Conservation (phyloP, 169 alveolate species). For the Eimeria necatrix region DNA sequence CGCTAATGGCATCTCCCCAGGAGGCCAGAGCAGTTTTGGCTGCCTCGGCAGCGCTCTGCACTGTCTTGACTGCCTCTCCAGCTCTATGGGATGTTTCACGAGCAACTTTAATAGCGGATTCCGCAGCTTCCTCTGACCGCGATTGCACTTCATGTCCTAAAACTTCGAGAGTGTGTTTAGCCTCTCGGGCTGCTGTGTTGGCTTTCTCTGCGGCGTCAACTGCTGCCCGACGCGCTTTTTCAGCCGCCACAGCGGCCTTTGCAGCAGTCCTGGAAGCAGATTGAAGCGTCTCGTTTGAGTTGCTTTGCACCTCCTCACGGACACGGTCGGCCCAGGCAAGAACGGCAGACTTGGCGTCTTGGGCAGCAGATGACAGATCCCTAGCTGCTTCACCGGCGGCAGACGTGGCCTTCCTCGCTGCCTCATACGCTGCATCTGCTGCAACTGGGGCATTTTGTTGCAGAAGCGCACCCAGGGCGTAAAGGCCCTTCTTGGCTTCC, state of each 20-base stretch:
- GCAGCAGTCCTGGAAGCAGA: neutral
- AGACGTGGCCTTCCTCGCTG: constrained; percentile 11
- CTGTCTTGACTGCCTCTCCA: neutral
- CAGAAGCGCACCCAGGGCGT: constrained; percentile 40
- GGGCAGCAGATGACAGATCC: neutral
- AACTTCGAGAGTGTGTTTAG: neutral
- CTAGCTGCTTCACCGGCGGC: constrained; percentile 39
- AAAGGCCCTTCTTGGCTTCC: constrained; percentile 7
- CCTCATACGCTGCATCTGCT: constrained; percentile 15
- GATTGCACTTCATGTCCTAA: neutral
- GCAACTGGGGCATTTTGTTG: constrained; percentile 11
- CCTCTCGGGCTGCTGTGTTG: constrained; percentile 16
- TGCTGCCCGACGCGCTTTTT: neutral
- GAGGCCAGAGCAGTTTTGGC: neutral
- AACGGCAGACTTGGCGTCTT: constrained; percentile 12
- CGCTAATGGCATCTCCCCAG: neutral
- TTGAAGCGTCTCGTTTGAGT: neutral
- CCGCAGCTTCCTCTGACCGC: neutral
- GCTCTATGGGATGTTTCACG: neutral
- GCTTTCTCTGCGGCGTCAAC: constrained; percentile 34
- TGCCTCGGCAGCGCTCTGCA: neutral
- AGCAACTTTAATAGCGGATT: neutral
- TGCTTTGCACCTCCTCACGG: neutral
- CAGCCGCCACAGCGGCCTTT: constrained; percentile 32
- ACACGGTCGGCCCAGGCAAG: neutral